Conservation (phyloP, 805 yeast species). For the Suhomyces canberraensis region DNA sequence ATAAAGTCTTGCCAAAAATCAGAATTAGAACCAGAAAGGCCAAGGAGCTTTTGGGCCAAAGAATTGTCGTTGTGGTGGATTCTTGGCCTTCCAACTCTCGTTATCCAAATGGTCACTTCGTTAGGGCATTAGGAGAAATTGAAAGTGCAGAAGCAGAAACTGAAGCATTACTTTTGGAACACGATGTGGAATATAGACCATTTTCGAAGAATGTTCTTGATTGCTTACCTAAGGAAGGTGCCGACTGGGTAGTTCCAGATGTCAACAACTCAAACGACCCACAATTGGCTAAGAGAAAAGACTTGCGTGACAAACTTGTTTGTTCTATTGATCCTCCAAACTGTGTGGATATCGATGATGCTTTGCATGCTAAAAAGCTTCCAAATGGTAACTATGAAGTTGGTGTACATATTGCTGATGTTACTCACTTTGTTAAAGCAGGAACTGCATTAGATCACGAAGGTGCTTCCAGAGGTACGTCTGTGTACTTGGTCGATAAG, state of each 20-base stretch:
- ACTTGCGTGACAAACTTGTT: constrained; percentile 81
- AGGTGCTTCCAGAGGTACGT: constrained; percentile 96
- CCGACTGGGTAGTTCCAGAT: constrained; percentile 86
- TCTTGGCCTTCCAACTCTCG: constrained; percentile 85
- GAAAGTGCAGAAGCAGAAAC: constrained; percentile 95
- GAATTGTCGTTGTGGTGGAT: constrained; percentile 90
- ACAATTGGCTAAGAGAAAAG: constrained; percentile 63
- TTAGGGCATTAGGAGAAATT: constrained; percentile 81
- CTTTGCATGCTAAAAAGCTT: constrained; percentile 78
- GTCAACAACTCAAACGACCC: constrained; percentile 50
- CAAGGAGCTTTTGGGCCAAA: constrained; percentile 74
- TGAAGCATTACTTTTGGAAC: constrained; percentile 88
- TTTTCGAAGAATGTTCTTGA: constrained; percentile 88
- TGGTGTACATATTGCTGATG: constrained; percentile 99
- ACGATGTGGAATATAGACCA: constrained; percentile 95
- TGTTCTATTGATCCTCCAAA: constrained; percentile 98
- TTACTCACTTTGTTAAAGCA: constrained; percentile 93
- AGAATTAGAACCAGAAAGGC: constrained; percentile 87
- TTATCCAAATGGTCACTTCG: constrained; percentile 93
- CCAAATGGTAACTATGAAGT: constrained; percentile 96
- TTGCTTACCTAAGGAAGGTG: constrained; percentile 92
- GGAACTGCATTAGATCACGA: constrained; percentile 89
- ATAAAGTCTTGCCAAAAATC: constrained; percentile 79
- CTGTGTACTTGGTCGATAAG: constrained; percentile 94
- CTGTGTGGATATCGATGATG: constrained; percentile 98